Evolutionary conservation across 176 grass and related monocot genomes (phyloP).

Genomic region (Pontederia paniculata): DNA sequence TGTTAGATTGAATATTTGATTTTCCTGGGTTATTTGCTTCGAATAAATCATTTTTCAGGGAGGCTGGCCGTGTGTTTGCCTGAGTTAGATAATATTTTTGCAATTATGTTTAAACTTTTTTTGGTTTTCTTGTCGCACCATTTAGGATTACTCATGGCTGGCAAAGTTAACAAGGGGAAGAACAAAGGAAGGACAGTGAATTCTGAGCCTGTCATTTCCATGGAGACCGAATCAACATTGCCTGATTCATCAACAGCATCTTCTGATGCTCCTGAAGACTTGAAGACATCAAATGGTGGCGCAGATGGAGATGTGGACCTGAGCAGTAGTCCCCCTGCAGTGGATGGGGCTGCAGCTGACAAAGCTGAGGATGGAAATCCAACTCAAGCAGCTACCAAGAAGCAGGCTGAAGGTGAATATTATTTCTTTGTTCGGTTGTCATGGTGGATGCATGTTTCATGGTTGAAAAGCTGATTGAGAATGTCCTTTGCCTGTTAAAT

Average conservation of each 20-base stretch:
- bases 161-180: slow-evolving; percentile 71
- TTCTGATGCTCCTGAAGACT: slow-evolving; percentile 9
- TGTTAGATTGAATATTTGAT: no score
- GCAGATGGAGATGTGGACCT: slow-evolving; percentile 14
- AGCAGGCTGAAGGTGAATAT: slow-evolving; percentile 47
- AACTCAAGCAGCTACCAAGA: slow-evolving; percentile 15
- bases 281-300: slow-evolving; percentile 33
- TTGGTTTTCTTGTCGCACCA: no score
- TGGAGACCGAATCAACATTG: slow-evolving; percentile 24
- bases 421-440: neutral
- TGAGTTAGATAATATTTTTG: no score
- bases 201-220: slow-evolving; percentile 1
- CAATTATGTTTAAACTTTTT: no score
- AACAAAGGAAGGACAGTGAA: slow-evolving; percentile 48
- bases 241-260: slow-evolving; percentile 3
- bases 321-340: slow-evolving; percentile 14
- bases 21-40: no score
- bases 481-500: no score
- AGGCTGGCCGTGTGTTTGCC: no score
- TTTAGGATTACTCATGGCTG: slow-evolving; percentile 46
- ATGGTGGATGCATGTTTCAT: no score
- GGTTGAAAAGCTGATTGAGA: no score
- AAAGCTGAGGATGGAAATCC: slow-evolving; percentile 6
- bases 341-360: neutral
- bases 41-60: no score